phyloP scores from a whole-genome alignment of 2,329 filamentous ascomycete species.

The Pseudopithomyces maydicus region DNA sequence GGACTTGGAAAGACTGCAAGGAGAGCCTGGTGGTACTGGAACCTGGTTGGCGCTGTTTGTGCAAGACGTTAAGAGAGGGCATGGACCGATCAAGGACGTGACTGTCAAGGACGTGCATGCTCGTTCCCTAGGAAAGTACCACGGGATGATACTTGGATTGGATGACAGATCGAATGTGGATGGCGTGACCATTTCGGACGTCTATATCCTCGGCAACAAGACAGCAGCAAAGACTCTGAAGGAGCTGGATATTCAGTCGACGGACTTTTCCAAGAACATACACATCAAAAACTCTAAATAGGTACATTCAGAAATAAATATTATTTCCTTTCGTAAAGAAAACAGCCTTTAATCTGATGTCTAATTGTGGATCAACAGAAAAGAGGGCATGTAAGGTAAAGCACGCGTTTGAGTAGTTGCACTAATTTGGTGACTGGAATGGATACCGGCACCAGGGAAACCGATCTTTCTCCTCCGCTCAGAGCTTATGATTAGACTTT shows the following conservation, averaged over 20 bases:
- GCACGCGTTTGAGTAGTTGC: too few relatives aligned
- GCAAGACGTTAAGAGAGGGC: background rate
- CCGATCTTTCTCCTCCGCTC: too few relatives aligned
- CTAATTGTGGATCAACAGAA: too few relatives aligned
- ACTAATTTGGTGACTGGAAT: too few relatives aligned
- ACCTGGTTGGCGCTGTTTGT: slow-evolving; percentile 13
- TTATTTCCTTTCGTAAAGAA: background rate
- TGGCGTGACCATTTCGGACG: slow-evolving; percentile 3
- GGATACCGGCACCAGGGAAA: too few relatives aligned
- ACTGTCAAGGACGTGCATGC: slow-evolving; percentile 10
- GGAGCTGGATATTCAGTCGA: slow-evolving; percentile 11
- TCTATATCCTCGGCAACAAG: slow-evolving; percentile 9
- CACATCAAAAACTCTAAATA: slow-evolving; percentile 7
- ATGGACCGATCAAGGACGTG: slow-evolving; percentile 6
- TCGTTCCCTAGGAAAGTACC: slow-evolving; percentile 6
- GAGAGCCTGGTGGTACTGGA: slow-evolving; percentile 7
- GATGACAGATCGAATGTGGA: slow-evolving; percentile 3
- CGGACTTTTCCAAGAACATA: slow-evolving; percentile 9
- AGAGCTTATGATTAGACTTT: too few relatives aligned
- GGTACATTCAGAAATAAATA: background rate
- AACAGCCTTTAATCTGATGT: too few relatives aligned
- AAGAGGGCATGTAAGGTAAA: too few relatives aligned
- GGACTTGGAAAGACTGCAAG: slow-evolving; percentile 8
- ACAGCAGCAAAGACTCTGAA: slow-evolving; percentile 8
- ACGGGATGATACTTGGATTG: slow-evolving; percentile 5